Conservation (phyloP, 208 protist species). For the Herpetomonas samuelpessoai region DNA sequence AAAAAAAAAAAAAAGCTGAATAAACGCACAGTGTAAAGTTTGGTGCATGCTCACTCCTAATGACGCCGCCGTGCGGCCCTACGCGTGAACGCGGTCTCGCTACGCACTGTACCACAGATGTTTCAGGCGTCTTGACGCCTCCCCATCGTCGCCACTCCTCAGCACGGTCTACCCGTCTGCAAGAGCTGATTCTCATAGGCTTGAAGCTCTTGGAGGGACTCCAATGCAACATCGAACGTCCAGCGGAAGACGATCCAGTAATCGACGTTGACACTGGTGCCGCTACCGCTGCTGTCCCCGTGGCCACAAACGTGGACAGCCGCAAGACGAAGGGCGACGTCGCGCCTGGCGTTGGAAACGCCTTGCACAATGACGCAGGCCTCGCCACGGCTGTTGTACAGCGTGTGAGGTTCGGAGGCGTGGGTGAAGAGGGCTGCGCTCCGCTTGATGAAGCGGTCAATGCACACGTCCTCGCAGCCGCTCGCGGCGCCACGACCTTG, state of each 20-base stretch:
- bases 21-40: no score
- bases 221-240: constrained; percentile 21
- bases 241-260: constrained; percentile 50
- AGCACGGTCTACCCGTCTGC: constrained; percentile 3
- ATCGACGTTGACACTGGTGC: constrained; percentile 1
- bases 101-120: no score
- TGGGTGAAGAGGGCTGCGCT: constrained; percentile 31
- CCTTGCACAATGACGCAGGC: constrained; percentile 27
- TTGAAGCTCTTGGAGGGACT: constrained; percentile 32
- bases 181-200: constrained; percentile 37
- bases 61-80: no score
- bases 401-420: constrained; percentile 5
- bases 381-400: constrained; percentile 21
- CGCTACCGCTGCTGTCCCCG: background rate
- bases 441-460: constrained; percentile 19
- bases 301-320: background rate
- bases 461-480: background rate
- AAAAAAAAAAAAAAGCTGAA: no score
- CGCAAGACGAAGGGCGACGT: constrained; percentile 33
- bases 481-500: constrained; percentile 1
- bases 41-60: no score
- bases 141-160: no score
- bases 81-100: no score
- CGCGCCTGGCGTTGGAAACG: constrained; percentile 16
- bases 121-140: no score